phyloP scores from a whole-genome alignment of 2,329 filamentous ascomycete species.

The Corynespora cassiicola region DNA sequence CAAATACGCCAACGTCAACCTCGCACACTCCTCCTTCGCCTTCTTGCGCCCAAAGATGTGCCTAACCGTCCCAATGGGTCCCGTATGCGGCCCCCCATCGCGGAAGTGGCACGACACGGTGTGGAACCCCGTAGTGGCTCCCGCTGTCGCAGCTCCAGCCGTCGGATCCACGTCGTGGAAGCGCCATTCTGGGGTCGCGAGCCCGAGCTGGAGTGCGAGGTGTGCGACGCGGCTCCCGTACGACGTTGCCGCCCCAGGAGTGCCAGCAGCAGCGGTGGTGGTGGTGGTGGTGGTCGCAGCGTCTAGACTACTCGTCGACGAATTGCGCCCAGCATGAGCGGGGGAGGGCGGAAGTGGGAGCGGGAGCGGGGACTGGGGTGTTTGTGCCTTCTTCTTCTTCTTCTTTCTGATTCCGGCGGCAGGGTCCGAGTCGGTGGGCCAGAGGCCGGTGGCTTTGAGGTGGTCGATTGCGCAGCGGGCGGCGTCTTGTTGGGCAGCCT shows the following conservation, averaged over 20 bases:
- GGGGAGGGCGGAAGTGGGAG: conserved; percentile 1
- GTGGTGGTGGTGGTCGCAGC: background rate
- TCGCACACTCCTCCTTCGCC: conserved; percentile 58
- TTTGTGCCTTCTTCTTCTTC: conserved; percentile 7
- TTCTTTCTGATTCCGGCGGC: conserved; percentile 41
- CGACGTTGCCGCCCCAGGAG: conserved; percentile 3
- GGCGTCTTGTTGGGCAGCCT: conserved; percentile 49
- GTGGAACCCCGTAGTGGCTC: conserved; percentile 34
- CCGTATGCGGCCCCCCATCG: conserved; percentile 22
- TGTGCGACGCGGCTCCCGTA: conserved; percentile 23
- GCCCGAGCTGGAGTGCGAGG: conserved; percentile 27
- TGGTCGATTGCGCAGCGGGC: conserved; percentile 50
- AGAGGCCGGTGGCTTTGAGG: conserved; percentile 44
- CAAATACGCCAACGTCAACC: conserved; percentile 47
- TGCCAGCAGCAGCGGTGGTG: background rate
- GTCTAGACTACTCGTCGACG: too few species aligned
- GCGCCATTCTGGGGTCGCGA: conserved; percentile 28
- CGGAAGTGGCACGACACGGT: conserved; percentile 45
- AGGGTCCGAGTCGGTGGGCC: conserved; percentile 27
- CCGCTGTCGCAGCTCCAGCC: conserved; percentile 1
- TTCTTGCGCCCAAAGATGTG: conserved; percentile 57
- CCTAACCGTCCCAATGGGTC: conserved; percentile 49
- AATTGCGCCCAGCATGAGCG: too few species aligned
- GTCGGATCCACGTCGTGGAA: conserved; percentile 7
- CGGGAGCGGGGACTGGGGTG: background rate